Percentiles rank a stretch among this genome's conserved stretches.
These are phyloP conservation scores for Cadophora sp. DNA, from an alignment of 2,329 filamentous ascomycete genomes.

Conservation along the genomic window DNA sequence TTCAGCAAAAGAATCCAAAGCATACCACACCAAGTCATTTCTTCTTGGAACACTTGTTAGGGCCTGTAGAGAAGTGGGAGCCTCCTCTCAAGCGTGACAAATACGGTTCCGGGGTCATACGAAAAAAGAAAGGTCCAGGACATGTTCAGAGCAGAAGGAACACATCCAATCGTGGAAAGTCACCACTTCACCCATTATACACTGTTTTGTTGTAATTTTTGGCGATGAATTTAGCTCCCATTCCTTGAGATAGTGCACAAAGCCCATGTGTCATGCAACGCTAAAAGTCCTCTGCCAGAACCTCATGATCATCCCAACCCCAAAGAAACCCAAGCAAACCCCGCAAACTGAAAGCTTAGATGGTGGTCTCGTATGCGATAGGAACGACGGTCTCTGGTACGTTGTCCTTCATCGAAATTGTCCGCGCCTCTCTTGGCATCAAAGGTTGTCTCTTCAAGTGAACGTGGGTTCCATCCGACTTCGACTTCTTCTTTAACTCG, in stretches of 20 bases:
- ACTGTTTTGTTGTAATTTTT: slow-evolving; percentile 26
- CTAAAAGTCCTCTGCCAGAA: slow-evolving; percentile 40
- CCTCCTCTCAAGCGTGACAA: slow-evolving; percentile 42
- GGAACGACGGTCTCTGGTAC: slow-evolving; percentile 90
- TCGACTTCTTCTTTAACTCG: slow-evolving; percentile 89
- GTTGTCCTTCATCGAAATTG: slow-evolving; percentile 81
- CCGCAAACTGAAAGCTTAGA: slow-evolving; percentile 62
- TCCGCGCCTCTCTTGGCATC: slow-evolving; percentile 80
- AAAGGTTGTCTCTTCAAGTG: slow-evolving; percentile 91
- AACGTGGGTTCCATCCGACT: slow-evolving; percentile 84
- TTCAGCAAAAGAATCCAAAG: slow-evolving; percentile 2
- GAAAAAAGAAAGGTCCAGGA: not conserved
- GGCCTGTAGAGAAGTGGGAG: slow-evolving; percentile 39
- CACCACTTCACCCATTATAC: slow-evolving; percentile 11
- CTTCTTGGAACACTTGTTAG: slow-evolving; percentile 42
- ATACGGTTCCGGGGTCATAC: slow-evolving; percentile 36
- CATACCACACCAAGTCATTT: slow-evolving; percentile 20
- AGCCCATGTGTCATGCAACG: slow-evolving; percentile 45
- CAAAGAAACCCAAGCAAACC: slow-evolving; percentile 46
- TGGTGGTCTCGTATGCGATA: slow-evolving; percentile 97
- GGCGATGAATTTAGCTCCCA: slow-evolving; percentile 41
- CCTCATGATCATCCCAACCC: slow-evolving; percentile 40
- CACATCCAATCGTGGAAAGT: not conserved
- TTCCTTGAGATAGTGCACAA: slow-evolving; percentile 44
- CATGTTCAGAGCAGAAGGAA: not conserved